Conservation (phyloP, 2,329 filamentous ascomycete species). For the Sphaceloma murrayae region DNA sequence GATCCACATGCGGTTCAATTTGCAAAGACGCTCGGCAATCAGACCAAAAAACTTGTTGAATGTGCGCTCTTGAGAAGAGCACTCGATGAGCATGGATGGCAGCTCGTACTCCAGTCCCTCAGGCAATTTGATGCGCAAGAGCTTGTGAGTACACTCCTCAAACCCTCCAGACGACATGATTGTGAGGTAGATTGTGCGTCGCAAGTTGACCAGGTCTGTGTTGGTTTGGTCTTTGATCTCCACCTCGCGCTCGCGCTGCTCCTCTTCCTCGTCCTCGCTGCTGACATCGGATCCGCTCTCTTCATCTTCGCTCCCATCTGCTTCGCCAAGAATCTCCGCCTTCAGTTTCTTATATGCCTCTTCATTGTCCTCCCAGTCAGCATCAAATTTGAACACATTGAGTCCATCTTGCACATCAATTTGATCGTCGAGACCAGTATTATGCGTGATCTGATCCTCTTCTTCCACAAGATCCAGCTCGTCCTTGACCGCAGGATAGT, state of each 20-base stretch:
- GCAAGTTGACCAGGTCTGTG: slow-evolving; percentile 84
- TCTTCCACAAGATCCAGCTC: slow-evolving; percentile 94
- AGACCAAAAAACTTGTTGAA: slow-evolving; percentile 97
- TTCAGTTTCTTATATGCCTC: slow-evolving; percentile 82
- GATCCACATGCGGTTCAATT: slow-evolving; percentile 89
- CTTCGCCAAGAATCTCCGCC: slow-evolving; percentile 84
- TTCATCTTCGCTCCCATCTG: slow-evolving; percentile 56
- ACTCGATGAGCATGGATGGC: slow-evolving; percentile 94
- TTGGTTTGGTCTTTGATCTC: slow-evolving; percentile 99
- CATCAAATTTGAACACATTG: slow-evolving; percentile 92
- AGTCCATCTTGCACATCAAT: slow-evolving; percentile 76
- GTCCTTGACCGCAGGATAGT: slow-evolving; percentile 81
- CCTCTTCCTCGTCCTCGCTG: slow-evolving; percentile 46
- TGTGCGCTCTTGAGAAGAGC: slow-evolving; percentile 90
- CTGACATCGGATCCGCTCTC: slow-evolving; percentile 52
- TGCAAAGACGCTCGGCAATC: slow-evolving; percentile 89
- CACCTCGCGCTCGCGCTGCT: slow-evolving; percentile 68
- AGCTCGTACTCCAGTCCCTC: slow-evolving; percentile 79
- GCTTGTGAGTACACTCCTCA: slow-evolving; percentile 93
- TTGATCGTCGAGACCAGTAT: slow-evolving; percentile 69
- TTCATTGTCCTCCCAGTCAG: slow-evolving; percentile 84
- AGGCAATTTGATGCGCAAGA: slow-evolving; percentile 80
- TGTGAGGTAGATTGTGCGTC: slow-evolving; percentile 90
- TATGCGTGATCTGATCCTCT: slow-evolving; percentile 94
- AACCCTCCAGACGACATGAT: slow-evolving; percentile 96